Percentiles rank a stretch among this genome's conserved stretches.
These are phyloP conservation scores for Phytophthora syringae DNA, from an alignment of 352 stramenopile species.

Conservation along the genomic window DNA sequence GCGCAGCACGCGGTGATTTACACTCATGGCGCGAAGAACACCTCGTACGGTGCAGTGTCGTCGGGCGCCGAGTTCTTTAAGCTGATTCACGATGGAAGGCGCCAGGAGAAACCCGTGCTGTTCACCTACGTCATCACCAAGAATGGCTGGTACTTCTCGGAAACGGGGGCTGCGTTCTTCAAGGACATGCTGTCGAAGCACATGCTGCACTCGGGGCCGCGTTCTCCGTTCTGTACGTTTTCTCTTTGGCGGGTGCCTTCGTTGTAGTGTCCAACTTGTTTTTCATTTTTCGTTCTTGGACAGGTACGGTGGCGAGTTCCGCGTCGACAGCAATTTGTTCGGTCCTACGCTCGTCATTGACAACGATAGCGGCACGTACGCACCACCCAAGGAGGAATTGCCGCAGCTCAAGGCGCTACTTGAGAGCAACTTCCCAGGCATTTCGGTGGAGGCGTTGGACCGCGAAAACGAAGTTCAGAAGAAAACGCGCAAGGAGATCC, in stretches of 20 bases:
- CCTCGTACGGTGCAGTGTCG: slow-evolving; percentile 32
- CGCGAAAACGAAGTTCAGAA: slow-evolving; percentile 31
- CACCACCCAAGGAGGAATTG: slow-evolving; percentile 38
- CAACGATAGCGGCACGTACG: slow-evolving; percentile 53
- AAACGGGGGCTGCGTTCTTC: slow-evolving; percentile 48
- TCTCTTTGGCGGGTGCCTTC: neutral
- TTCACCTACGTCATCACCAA: slow-evolving; percentile 53
- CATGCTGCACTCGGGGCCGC: slow-evolving; percentile 46
- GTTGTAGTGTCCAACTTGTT: neutral
- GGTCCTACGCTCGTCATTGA: slow-evolving; percentile 45
- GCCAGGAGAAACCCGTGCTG: slow-evolving; percentile 40
- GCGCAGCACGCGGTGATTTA: slow-evolving; percentile 47
- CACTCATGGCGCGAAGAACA: slow-evolving; percentile 37
- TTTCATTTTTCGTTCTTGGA: slow-evolving; percentile 4
- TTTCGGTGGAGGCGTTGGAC: slow-evolving; percentile 37
- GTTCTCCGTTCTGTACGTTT: slow-evolving; percentile 44
- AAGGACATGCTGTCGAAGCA: slow-evolving; percentile 59
- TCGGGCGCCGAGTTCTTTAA: slow-evolving; percentile 45
- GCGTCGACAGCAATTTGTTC: slow-evolving; percentile 34
- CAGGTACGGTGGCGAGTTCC: slow-evolving; percentile 48
- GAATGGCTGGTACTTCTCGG: slow-evolving; percentile 52
- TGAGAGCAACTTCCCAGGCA: slow-evolving; percentile 47
- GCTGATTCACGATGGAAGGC: slow-evolving; percentile 40
- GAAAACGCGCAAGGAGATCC: slow-evolving; percentile 38
- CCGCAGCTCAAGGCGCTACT: slow-evolving; percentile 42